Evolutionary conservation across 192 early-diverging fungal genomes (phyloP).

Genomic region (Coemansia sp.): DNA sequence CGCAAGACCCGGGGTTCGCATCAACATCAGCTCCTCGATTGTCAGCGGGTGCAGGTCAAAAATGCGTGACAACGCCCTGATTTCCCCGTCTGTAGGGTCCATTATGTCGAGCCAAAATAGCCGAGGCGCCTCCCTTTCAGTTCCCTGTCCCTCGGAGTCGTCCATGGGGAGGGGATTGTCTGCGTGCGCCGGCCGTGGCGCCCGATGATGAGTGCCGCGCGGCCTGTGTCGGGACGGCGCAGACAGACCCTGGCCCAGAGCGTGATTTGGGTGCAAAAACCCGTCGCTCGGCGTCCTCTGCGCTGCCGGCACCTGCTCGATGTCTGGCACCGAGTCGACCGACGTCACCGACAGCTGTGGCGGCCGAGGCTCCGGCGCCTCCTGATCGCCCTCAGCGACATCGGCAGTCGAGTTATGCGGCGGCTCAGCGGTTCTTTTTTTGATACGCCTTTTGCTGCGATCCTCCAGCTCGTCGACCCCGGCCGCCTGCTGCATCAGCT

Average conservation of each 20-base stretch:
- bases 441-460: not conserved
- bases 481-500: conserved; percentile 32
- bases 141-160: conserved; percentile 32
- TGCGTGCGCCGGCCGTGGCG: conserved; percentile 48
- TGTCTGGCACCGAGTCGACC: conserved; percentile 21
- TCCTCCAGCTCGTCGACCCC: not conserved
- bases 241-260: conserved; percentile 5
- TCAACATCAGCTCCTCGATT: conserved; percentile 76
- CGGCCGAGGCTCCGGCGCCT: not conserved
- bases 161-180: conserved; percentile 40
- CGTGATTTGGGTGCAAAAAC: conserved; percentile 42
- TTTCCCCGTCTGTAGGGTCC: conserved; percentile 63
- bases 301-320: not conserved
- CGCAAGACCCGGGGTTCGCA: conserved; percentile 64
- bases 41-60: conserved; percentile 90
- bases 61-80: conserved; percentile 60
- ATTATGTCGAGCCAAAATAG: conserved; percentile 72
- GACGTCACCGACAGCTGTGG: conserved; percentile 41
- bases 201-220: not conserved
- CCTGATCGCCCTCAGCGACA: not conserved
- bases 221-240: not conserved
- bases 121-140: conserved; percentile 7
- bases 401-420: not conserved
- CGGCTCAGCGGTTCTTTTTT: not conserved
- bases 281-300: conserved; percentile 10